These are phyloP conservation scores for Rhizopus arrhizus DNA, from an alignment of 371 early-diverging fungal genomes.

Conservation along the genomic window DNA sequence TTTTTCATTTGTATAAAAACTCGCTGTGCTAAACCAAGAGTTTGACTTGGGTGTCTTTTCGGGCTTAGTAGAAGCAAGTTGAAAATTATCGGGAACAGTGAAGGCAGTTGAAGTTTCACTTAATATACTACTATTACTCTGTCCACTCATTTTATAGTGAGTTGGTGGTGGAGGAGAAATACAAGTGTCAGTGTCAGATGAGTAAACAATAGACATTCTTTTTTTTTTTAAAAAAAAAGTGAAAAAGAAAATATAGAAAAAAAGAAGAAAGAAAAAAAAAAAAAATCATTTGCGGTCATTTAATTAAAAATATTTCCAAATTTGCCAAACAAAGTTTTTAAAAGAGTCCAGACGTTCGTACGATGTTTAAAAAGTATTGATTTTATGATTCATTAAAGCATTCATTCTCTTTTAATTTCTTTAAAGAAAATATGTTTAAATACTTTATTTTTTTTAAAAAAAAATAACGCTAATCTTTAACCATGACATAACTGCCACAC, in stretches of 20 bases:
- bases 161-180: conserved; percentile 27
- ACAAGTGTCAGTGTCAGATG: conserved; percentile 21
- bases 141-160: conserved; percentile 19
- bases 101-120: conserved; percentile 24
- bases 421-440: not conserved
- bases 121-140: conserved; percentile 8
- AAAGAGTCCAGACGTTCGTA: not conserved
- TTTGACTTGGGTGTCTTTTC: conserved; percentile 44
- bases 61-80: conserved; percentile 12
- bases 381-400: too few species aligned
- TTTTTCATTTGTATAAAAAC: conserved; percentile 27
- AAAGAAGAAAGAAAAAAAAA: not conserved
- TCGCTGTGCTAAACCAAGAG: conserved; percentile 44
- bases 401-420: not conserved
- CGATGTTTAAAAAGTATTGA: too few species aligned
- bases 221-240: not conserved
- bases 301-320: not conserved
- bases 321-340: not conserved
- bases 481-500: too few species aligned
- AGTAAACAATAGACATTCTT: conserved; percentile 19
- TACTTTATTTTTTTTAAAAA: not conserved
- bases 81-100: conserved; percentile 45
- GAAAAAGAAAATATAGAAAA: not conserved
- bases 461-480: too few species aligned
- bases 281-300: not conserved